A percentile compares a stretch with the other conserved stretches of the same genome.
These are phyloP conservation scores for Alnus glutinosa DNA, from an alignment of 306 rosid genomes.

Conservation along the genomic window DNA sequence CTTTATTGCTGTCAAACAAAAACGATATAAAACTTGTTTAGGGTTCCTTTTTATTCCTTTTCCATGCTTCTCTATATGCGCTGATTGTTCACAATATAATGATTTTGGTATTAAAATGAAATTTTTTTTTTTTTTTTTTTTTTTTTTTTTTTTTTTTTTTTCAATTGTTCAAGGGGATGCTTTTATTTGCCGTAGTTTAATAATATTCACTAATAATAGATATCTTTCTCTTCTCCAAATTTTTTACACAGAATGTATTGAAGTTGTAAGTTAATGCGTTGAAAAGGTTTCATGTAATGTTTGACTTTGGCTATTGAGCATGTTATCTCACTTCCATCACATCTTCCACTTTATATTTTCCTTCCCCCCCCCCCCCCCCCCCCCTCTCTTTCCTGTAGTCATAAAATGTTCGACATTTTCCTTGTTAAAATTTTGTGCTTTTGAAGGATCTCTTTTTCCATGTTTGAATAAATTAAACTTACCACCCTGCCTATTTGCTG, in stretches of 20 bases:
- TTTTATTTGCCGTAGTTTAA: not conserved
- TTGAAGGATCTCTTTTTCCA: not conserved
- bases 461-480: slow-evolving; percentile 4
- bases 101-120: not conserved
- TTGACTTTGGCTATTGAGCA: not conserved
- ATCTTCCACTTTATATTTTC: too few relatives aligned
- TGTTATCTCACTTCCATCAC: not conserved
- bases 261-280: not conserved
- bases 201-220: too few relatives aligned
- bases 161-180: not conserved
- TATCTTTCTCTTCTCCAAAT: not conserved
- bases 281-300: not conserved
- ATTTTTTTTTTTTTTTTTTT: not conserved
- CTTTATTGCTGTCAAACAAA: not conserved
- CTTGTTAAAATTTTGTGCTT: not conserved
- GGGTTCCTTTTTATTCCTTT: not conserved
- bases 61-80: not conserved
- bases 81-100: not conserved
- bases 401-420: too few relatives aligned
- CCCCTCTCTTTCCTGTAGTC: too few relatives aligned
- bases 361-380: too few relatives aligned
- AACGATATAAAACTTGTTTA: not conserved
- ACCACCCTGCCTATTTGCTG: slow-evolving; percentile 26
- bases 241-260: not conserved
- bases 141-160: not conserved